Conservation (phyloP, 2,329 filamentous ascomycete species). For the Penicillium olsonii region DNA sequence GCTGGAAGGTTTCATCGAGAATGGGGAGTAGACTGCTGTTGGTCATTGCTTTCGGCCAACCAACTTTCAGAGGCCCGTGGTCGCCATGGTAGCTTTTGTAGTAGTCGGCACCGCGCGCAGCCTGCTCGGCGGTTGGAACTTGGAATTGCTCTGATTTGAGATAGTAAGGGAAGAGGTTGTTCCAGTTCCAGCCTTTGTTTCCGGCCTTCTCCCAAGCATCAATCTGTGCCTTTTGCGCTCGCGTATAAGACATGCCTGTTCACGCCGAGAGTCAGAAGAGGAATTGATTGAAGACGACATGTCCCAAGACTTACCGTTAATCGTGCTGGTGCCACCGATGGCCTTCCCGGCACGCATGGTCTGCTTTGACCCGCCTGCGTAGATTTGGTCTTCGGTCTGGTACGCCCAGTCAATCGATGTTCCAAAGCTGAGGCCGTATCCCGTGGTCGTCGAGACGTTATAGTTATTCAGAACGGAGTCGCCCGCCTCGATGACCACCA, state of each 20-base stretch:
- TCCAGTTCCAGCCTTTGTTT: constrained; percentile 38
- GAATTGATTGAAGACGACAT: too few relatives aligned
- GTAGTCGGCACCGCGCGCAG: constrained; percentile 29
- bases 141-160: constrained; percentile 32
- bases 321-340: constrained; percentile 46
- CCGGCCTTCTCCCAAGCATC: constrained; percentile 39
- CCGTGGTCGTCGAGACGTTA: constrained; percentile 29
- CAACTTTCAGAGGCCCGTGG: constrained; percentile 33
- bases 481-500: constrained; percentile 37
- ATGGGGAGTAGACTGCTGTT: constrained; percentile 27
- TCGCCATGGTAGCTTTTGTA: constrained; percentile 30
- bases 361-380: constrained; percentile 35
- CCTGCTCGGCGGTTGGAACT: constrained; percentile 26
- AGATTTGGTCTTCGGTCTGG: constrained; percentile 43
- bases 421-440: constrained; percentile 33
- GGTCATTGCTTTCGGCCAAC: constrained; percentile 26
- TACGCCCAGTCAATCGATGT: constrained; percentile 48
- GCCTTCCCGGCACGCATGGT: constrained; percentile 46
- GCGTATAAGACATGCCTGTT: constrained; percentile 42
- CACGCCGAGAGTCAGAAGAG: background rate
- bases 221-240: constrained; percentile 40
- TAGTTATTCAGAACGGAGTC: constrained; percentile 30
- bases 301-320: constrained; percentile 39
- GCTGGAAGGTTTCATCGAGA: constrained; percentile 42
- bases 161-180: constrained; percentile 33